Evolutionary conservation across 768 basidiomycete genomes (phyloP), one percentile per base, ranked within the genome.

Genomic region (Pleurotus ostreatus): DNA sequence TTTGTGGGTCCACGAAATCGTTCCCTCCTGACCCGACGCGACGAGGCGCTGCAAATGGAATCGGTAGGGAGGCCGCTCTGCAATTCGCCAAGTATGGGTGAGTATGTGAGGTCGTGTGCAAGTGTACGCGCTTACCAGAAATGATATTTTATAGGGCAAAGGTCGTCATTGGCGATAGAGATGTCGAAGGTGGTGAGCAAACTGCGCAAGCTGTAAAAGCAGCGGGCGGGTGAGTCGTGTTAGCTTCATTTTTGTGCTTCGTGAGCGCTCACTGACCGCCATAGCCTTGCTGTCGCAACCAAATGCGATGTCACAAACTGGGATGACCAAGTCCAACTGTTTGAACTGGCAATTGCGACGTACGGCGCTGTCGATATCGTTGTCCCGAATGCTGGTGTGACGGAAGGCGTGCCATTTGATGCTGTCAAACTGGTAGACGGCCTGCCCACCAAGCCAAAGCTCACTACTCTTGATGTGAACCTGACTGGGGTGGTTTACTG

Each of bases 321-420:
- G 75, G 81, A 84, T 4, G 74, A 84, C 46, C 78, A 79, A 54
- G 72, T 79, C 6, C 69, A 72, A 3, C 59, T 84, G 62, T 84
- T 83, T 59, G 78, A 82, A 54, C 64, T 75, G 26, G 79, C 80
- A 2, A 67, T 79, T 18, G 58, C 70, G 22, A 71, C 65, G 49
- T 83, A 71, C 61, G 79, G 77, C 44, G 62, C 75, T 1, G 79
- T 85, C 3, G 81, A 84, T 59, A 67, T 83, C 49, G 82, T 84
- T 55, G 79, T 82, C 16, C 74, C 80, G n/a, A 80, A 79, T 58
- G 80, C 80, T 20, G 81, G 80, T 15, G 68, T 80, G 22, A 57
- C 65, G 22, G 78, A 80, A 61, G 43, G 60, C 5, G 72, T 70
- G 8, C 40, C 58, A 2, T 73, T 76, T 55, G 63, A 64, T 22